Conservation (phyloP, 2,329 filamentous ascomycete species). For the Didymella pomorum region DNA sequence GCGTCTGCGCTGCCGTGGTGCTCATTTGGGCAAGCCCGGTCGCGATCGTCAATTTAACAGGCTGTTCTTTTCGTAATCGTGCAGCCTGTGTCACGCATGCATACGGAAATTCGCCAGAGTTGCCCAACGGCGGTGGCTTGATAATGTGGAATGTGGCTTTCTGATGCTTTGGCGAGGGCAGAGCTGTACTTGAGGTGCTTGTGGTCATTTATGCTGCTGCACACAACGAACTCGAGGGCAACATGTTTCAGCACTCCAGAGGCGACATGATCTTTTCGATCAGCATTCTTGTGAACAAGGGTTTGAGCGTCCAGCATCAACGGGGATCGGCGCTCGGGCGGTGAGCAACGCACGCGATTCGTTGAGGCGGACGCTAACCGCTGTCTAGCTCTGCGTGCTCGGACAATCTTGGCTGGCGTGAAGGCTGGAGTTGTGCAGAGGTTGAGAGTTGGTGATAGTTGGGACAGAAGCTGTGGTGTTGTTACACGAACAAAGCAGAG, state of each 20-base stretch:
- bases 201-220: constrained; percentile 1
- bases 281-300: constrained; percentile 31
- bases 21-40: constrained; percentile 34
- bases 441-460: constrained; percentile 25
- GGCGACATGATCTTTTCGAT: constrained; percentile 15
- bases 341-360: constrained; percentile 27
- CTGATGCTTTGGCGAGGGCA: neutral
- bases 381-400: constrained; percentile 35
- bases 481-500: constrained; percentile 22
- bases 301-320: constrained; percentile 35
- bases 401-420: constrained; percentile 34
- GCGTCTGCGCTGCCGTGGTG: constrained; percentile 21
- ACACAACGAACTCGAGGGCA: neutral
- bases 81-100: constrained; percentile 27
- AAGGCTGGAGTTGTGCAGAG: constrained; percentile 42
- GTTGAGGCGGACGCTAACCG: constrained; percentile 31
- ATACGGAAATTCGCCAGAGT: constrained; percentile 17
- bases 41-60: constrained; percentile 32
- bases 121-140: constrained; percentile 15
- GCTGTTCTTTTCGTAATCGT: constrained; percentile 29
- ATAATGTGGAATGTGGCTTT: constrained; percentile 4
- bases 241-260: constrained; percentile 7
- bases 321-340: constrained; percentile 41
- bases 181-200: neutral
- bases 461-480: constrained; percentile 28